phyloP scores from a whole-genome alignment of 2,329 filamentous ascomycete species.

The Neofusicoccum sp. region DNA sequence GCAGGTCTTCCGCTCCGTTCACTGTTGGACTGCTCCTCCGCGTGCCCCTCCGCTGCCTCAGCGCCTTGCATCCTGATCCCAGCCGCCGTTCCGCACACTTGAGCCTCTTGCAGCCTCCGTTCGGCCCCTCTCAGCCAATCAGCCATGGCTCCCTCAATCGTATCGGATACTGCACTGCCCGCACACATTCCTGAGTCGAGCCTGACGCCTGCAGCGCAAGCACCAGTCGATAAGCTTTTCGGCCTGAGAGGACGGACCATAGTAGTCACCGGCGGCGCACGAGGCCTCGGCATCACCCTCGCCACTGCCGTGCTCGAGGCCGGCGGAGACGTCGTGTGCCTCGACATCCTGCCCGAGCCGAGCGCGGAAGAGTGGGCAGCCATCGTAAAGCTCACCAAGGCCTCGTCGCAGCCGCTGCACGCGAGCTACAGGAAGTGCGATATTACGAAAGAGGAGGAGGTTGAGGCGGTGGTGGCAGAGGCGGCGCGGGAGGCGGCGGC shows the following conservation, averaged over 20 bases:
- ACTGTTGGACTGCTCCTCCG: not conserved
- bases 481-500: constrained; percentile 13
- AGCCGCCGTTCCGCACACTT: not conserved
- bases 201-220: constrained; percentile 2
- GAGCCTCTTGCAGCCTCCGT: not conserved
- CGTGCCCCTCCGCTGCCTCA: not conserved
- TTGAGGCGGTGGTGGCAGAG: constrained; percentile 25
- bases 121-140: not conserved
- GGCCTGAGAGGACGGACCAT: constrained; percentile 4
- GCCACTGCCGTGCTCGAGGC: constrained; percentile 32
- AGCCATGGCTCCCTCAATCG: constrained; percentile 13
- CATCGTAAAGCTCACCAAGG: constrained; percentile 4
- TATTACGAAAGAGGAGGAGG: constrained; percentile 28
- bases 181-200: constrained; percentile 10
- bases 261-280: constrained; percentile 33
- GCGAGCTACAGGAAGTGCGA: constrained; percentile 27
- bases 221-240: constrained; percentile 15
- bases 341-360: constrained; percentile 12
- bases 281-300: constrained; percentile 30
- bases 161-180: constrained; percentile 12
- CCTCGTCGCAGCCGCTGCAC: not conserved
- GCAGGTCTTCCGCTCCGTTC: not conserved
- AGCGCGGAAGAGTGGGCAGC: constrained; percentile 4
- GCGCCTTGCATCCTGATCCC: not conserved
- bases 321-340: constrained; percentile 28